phyloP scores from a whole-genome alignment of 2,329 filamentous ascomycete genomes.

The Fusarium humuli region DNA sequence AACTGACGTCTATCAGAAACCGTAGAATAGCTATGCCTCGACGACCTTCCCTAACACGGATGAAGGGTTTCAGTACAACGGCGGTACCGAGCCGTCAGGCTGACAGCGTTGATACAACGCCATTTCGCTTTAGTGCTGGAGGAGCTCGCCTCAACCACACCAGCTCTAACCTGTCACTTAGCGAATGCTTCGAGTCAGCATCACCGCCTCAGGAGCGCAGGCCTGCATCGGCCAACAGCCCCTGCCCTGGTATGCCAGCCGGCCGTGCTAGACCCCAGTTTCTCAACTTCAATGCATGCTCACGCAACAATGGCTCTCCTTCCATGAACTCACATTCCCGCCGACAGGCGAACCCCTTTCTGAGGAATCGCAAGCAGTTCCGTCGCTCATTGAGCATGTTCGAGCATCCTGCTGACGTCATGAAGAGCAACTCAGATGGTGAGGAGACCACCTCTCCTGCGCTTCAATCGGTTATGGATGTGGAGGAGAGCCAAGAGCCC shows the following conservation, averaged over 20 bases:
- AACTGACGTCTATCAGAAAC: slow-evolving; percentile 56
- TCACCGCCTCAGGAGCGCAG: slow-evolving; percentile 80
- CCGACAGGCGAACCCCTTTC: slow-evolving; percentile 77
- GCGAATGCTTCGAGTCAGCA: slow-evolving; percentile 80
- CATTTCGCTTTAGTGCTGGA: slow-evolving; percentile 77
- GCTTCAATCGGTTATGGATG: slow-evolving; percentile 82
- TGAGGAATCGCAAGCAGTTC: slow-evolving; percentile 86
- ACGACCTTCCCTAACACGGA: slow-evolving; percentile 78
- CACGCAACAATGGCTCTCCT: slow-evolving; percentile 79
- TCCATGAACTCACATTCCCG: slow-evolving; percentile 73
- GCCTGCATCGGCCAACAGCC: slow-evolving; percentile 70
- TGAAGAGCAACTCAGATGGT: slow-evolving; percentile 78
- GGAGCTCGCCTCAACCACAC: slow-evolving; percentile 46
- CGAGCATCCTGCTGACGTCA: slow-evolving; percentile 87
- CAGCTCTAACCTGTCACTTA: slow-evolving; percentile 68
- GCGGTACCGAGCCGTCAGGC: slow-evolving; percentile 70
- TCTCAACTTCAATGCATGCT: slow-evolving; percentile 64
- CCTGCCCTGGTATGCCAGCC: slow-evolving; percentile 65
- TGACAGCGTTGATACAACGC: slow-evolving; percentile 72
- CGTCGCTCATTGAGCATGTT: slow-evolving; percentile 98
- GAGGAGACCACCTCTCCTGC: slow-evolving; percentile 57
- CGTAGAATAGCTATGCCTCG: slow-evolving; percentile 75
- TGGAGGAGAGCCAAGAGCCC: slow-evolving; percentile 80
- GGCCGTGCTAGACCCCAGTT: slow-evolving; percentile 75
- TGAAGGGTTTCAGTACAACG: slow-evolving; percentile 80